Evolutionary conservation across 352 stramenopile species (phyloP).

Genomic region (Bremia lactucae): DNA sequence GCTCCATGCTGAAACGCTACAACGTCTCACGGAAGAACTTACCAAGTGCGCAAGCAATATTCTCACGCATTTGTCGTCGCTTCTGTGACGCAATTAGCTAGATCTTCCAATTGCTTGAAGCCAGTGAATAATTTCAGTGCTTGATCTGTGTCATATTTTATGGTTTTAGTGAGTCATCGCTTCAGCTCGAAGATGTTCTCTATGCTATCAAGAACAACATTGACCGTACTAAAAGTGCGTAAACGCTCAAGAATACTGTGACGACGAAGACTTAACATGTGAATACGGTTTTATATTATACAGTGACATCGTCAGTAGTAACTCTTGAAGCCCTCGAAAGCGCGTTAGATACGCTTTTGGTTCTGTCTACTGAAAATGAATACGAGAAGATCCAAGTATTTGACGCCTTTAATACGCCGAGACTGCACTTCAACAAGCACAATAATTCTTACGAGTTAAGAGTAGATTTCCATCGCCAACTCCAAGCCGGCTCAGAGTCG

Average conservation of each 20-base stretch:
- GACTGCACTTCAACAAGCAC: conserved; percentile 47
- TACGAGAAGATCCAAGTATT: conserved; percentile 81
- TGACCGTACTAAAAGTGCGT: conserved; percentile 77
- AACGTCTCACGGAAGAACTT: conserved; percentile 53
- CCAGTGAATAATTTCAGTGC: not conserved
- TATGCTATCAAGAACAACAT: conserved; percentile 86
- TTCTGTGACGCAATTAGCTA: no score
- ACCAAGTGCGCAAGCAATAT: conserved; percentile 30
- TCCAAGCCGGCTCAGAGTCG: conserved; percentile 48
- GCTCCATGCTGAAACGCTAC: conserved; percentile 61
- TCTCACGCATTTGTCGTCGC: not conserved
- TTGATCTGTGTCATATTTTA: conserved; percentile 2
- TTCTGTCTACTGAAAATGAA: conserved; percentile 68
- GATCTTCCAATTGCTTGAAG: conserved; percentile 1
- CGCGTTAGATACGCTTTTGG: conserved; percentile 70
- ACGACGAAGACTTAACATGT: not conserved
- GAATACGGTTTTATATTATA: not conserved
- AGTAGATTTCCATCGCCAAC: conserved; percentile 35
- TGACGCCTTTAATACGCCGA: conserved; percentile 60
- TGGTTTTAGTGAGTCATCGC: conserved; percentile 39
- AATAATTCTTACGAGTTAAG: conserved; percentile 70
- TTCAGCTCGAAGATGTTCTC: conserved; percentile 75
- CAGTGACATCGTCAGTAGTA: conserved; percentile 77
- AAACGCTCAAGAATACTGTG: not conserved
- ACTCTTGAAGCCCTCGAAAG: conserved; percentile 74